Percentiles rank a stretch among this genome's conserved stretches.
Conservation (phyloP, 2,329 filamentous ascomycete species). For the Colletotrichum musicola region DNA sequence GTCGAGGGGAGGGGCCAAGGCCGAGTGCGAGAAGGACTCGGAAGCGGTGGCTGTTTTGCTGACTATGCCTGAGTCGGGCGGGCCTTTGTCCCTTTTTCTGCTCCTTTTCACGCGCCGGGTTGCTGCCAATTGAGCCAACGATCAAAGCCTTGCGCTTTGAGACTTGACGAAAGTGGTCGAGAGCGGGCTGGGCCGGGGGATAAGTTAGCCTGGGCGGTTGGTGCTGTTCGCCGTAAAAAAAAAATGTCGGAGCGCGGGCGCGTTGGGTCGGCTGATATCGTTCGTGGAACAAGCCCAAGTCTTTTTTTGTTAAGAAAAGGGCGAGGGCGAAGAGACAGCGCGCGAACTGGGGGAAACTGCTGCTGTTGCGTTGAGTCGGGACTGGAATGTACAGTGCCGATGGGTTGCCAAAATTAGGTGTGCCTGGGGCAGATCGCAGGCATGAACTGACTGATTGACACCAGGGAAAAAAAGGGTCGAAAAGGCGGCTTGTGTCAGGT, state of each 20-base stretch:
- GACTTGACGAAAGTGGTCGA: slow-evolving; percentile 35
- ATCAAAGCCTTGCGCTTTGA: slow-evolving; percentile 35
- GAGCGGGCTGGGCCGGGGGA: slow-evolving; percentile 31
- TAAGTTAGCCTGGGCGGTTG: slow-evolving; percentile 28
- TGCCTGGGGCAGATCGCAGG: slow-evolving; percentile 24
- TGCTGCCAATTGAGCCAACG: slow-evolving; percentile 21
- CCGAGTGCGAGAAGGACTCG: neutral
- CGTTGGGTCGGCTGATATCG: slow-evolving; percentile 26
- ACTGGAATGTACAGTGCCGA: slow-evolving; percentile 33
- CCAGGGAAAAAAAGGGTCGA: slow-evolving; percentile 22
- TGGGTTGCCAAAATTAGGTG: slow-evolving; percentile 28
- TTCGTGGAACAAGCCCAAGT: slow-evolving; percentile 23
- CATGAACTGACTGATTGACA: slow-evolving; percentile 35
- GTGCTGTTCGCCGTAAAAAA: slow-evolving; percentile 23
- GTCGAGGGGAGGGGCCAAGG: slow-evolving; percentile 16
- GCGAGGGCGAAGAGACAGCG: neutral
- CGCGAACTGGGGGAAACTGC: neutral
- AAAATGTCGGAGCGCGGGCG: slow-evolving; percentile 27
- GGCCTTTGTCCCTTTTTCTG: slow-evolving; percentile 29
- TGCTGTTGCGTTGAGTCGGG: slow-evolving; percentile 1
- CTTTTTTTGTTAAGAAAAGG: neutral
- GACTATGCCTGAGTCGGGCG: slow-evolving; percentile 17
- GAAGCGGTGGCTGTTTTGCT: neutral
- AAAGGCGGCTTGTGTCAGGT: slow-evolving; percentile 33
- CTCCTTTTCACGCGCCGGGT: neutral